Evolutionary conservation across 768 basidiomycete genomes (phyloP).

Genomic region (Calvatia gigantea): DNA sequence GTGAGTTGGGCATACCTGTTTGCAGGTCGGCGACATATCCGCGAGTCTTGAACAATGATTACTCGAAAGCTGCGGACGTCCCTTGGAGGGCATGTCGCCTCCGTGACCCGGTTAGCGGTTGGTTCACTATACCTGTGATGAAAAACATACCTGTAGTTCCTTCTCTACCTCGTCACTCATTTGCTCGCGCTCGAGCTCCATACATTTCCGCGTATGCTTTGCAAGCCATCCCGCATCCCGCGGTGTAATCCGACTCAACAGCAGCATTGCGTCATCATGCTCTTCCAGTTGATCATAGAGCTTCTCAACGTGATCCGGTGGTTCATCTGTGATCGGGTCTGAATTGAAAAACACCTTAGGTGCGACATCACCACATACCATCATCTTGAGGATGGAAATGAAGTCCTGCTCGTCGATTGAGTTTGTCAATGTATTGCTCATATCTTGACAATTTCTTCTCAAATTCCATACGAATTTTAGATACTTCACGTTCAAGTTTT

Average conservation of each 20-base stretch:
- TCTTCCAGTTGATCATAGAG: slow-evolving; percentile 68
- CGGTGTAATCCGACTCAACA: slow-evolving; percentile 37
- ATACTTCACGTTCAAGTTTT: slow-evolving; percentile 54
- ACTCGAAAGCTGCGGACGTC: slow-evolving; percentile 77
- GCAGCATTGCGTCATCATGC: slow-evolving; percentile 35
- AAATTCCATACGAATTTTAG: slow-evolving; percentile 52
- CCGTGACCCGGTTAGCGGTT: slow-evolving; percentile 1
- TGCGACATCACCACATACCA: slow-evolving; percentile 26
- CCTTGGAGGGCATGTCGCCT: slow-evolving; percentile 68
- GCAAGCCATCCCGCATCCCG: slow-evolving; percentile 65
- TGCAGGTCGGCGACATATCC: slow-evolving; percentile 45
- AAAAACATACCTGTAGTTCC: slow-evolving; percentile 61
- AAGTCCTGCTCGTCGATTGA: slow-evolving; percentile 55
- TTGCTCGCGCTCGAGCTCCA: slow-evolving; percentile 45
- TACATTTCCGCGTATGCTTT: slow-evolving; percentile 43
- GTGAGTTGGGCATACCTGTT: slow-evolving; percentile 72
- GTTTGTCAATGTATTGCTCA: slow-evolving; percentile 60
- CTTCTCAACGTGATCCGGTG: slow-evolving; percentile 48
- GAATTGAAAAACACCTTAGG: not conserved
- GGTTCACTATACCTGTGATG: not conserved
- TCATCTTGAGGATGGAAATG: slow-evolving; percentile 38
- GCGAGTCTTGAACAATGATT: slow-evolving; percentile 61
- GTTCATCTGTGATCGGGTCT: slow-evolving; percentile 26
- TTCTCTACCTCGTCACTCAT: slow-evolving; percentile 60
- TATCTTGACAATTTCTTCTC: slow-evolving; percentile 52